Evolutionary conservation across 805 yeast species (phyloP), one percentile per base, ranked within the genome.

Genomic region (Dipodascus geniculatus): DNA sequence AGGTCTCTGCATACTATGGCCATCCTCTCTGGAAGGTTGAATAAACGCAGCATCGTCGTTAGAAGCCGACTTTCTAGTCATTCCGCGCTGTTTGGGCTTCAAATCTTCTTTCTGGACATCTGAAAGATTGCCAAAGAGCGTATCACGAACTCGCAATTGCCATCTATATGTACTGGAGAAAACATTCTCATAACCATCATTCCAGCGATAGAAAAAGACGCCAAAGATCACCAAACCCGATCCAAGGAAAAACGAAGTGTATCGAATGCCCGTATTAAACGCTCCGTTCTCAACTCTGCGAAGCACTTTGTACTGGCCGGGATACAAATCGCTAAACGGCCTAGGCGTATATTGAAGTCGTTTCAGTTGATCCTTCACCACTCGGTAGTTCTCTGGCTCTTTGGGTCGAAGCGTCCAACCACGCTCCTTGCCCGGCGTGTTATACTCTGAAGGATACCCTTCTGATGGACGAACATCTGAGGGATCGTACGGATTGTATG

Each of bases 401-500:
- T 74, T 74, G 2, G 90, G 89, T n/a, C 81, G 68, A 4, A 76
- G 68, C 4, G 80, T 70, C 69, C 79, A 80, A 19, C 68, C 65
- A 23, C 85, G 80, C 31, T 78, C 73, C 47, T 73, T 71, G 1
- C 86, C 82, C 0, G 93, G 91, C 1, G 82, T 68, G 54, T 77
- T 74, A 70, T 75, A 87, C 65, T 87, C 96, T 23, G 89, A 82
- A 1, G 96, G 96, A 58, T 87, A 87, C 1, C 96, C 95, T 63
- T 82, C 81, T 0, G 95, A 78, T 0, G 96, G 95, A 49, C 96
- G 73, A 44, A 71, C 64, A 63, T 87, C 96, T 0, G 77, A 68
- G 0, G 90, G 85, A 63, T 87, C 96, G 62, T 81, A 87, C 3
- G 95, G 95, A 61, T 87, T 87, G 65, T 85, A 87, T 1, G 93